Base-by-base conservation (phyloP, 2,329 filamentous ascomycete species). In the Sporothrix humicola region DNA sequence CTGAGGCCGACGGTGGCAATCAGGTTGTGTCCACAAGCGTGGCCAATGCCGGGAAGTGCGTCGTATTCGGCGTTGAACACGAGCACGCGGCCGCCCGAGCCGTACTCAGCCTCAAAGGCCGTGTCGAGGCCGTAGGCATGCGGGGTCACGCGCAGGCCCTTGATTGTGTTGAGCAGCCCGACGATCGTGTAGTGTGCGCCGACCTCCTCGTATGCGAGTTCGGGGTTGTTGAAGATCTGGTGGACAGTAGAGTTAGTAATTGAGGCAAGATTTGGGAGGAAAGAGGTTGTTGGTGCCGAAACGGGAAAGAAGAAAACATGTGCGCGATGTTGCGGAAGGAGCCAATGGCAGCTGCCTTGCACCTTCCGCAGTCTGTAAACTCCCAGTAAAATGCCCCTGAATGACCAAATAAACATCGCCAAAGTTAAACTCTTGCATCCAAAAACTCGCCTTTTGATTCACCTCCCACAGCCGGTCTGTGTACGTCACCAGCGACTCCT, bases 41-140 rank as follows among this genome's bases (percentile, higher is more conserved):
- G 82, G 12, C 82, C 82, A 26, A 83, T 81, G 12, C 78, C 79
- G 1, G 79, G 80, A 1, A 84, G 78, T 2, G 76, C 76, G 61
- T 77, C 76, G 68, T 77, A 77, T 70, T 77, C 76, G 59, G 76
- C 76, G 48, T 75, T 76, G 79, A 77, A 61, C 73, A 76, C 20
- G 59, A 74, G 37, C 17, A 77, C 56, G 12, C 70, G 68, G 63
- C 74, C 50, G 54, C 72, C 72, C 74, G 77, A 42, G 5, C 74
- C 75, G 50, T 63, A 76, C 20, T 73, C 70, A 54, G 73, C 85
- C 74, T 84, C 83, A 73, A 89, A 88, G 0, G 85, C 82, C 0
- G 87, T 89, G 13, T 82, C 80, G 0, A 89, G 75, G 0, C 84
- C 86, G 76, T 87, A 87, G 0, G 86, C 84, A 70, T 86, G 83